Conservation (phyloP, 78 protist species). For the Creolimax fragrantissima region DNA sequence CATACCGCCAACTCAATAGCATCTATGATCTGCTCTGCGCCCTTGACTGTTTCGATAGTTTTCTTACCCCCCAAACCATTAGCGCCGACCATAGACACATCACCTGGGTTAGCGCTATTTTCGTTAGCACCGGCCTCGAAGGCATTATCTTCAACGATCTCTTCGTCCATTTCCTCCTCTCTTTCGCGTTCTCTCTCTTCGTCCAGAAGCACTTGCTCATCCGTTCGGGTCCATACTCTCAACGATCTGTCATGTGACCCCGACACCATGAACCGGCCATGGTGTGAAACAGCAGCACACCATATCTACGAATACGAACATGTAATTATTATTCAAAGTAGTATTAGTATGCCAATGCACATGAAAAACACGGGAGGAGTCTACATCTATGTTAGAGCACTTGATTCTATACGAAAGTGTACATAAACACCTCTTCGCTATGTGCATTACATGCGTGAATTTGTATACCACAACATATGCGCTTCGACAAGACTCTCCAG, state of each 20-base stretch:
- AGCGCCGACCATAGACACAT: neutral
- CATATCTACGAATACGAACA: too few species aligned
- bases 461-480: too few species aligned
- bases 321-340: too few species aligned
- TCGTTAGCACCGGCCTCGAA: neutral
- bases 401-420: too few species aligned
- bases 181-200: conserved; percentile 59
- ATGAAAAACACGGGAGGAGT: too few species aligned
- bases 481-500: too few species aligned
- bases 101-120: neutral
- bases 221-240: conserved; percentile 66
- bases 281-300: conserved; percentile 29
- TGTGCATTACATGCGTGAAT: too few species aligned
- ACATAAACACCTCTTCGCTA: too few species aligned
- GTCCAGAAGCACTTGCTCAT: conserved; percentile 68
- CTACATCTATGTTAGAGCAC: too few species aligned
- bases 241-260: conserved; percentile 70
- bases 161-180: conserved; percentile 39
- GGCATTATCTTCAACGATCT: neutral
- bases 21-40: conserved; percentile 65
- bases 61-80: conserved; percentile 30
- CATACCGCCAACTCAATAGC: conserved; percentile 40
- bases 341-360: too few species aligned
- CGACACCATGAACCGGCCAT: neutral
- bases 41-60: conserved; percentile 42